A percentile compares a stretch with the other conserved stretches of the same genome.
Evolutionary conservation across 352 stramenopile species (phyloP).

Genomic region (Phytophthora brassicae): DNA sequence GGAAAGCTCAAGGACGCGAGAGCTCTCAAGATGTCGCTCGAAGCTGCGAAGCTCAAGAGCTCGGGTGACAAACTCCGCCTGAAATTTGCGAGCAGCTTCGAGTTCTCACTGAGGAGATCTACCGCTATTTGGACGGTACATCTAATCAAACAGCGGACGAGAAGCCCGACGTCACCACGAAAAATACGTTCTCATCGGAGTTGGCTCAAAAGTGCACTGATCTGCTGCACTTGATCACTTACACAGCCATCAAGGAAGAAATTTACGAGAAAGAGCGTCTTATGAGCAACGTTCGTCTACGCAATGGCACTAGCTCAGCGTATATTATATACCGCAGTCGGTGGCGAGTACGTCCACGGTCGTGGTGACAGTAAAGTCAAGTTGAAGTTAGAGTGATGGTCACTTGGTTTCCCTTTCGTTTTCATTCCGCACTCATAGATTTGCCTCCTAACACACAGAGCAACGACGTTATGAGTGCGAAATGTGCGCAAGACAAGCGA

Average conservation of each 20-base stretch:
- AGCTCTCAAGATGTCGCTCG: slow-evolving; percentile 9
- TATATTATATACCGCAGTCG: slow-evolving; percentile 13
- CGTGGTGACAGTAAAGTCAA: slow-evolving; percentile 10
- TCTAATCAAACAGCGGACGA: not conserved
- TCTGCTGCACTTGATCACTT: slow-evolving; percentile 14
- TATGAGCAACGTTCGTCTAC: slow-evolving; percentile 7
- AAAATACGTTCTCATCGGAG: not conserved
- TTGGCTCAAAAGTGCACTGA: slow-evolving; percentile 11
- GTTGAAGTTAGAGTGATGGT: slow-evolving; percentile 33
- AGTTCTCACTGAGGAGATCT: slow-evolving; percentile 10
- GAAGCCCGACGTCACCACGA: not conserved
- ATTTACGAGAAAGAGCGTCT: slow-evolving; percentile 17
- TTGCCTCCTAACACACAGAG: slow-evolving; percentile 2
- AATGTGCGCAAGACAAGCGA: slow-evolving; percentile 1
- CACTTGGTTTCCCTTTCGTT: slow-evolving; percentile 13
- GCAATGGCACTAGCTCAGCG: slow-evolving; percentile 5
- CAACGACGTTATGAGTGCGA: slow-evolving; percentile 8
- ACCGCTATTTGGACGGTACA: not conserved
- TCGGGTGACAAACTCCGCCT: slow-evolving; percentile 17
- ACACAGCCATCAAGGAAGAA: slow-evolving; percentile 20
- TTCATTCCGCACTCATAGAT: slow-evolving; percentile 11
- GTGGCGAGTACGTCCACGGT: slow-evolving; percentile 17
- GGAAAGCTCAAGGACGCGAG: slow-evolving; percentile 9
- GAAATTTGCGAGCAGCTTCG: slow-evolving; percentile 20
- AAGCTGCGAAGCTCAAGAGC: slow-evolving; percentile 13